Base-by-base conservation (phyloP, 495 filamentous ascomycete genomes). In the Penicillium tannophilum region DNA sequence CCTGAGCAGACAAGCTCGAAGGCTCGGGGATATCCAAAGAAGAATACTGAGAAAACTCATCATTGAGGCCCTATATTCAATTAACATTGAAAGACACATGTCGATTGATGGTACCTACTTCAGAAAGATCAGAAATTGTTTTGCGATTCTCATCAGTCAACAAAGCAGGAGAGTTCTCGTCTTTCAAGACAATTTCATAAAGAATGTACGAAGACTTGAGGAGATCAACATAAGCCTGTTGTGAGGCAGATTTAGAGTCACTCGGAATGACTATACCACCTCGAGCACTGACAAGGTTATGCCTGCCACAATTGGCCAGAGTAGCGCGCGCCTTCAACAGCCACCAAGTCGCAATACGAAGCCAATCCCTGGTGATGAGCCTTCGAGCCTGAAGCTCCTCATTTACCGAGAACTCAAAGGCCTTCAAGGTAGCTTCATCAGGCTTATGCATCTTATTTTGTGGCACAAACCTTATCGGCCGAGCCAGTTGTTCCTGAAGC, bases 301-400 rank as follows among this genome's bases (percentile, higher is more conserved):
- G 61, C 43, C 54, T 68, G 20, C 67, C 70, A 19, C 60, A 63
- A 48, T 67, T 72, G n/a, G 64, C 62, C 12, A 69, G 55, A 33
- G 62, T 59, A 33, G 56, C 58, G n/a, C 64, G 62, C 9, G 69
- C 71, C 65, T 72, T 58, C n/a, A 79, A 57, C 47, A 79, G 55
- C 77, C 77, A 79, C 76, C 76, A 79, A 46, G 71, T 76, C 11
- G 75, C 76, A 19, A 76, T 55, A 28, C 71, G 65, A 33, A 79
- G 61, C 76, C 74, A 77, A 31, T 75, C 72, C 42, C 64, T 65
- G 23, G 72, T 70, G 48, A 56, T 67, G 4, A 75, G 54, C 19
- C 68, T 57, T 45, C 63, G 55, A 1, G 70, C 55, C 23, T 64
- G 63, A 31, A 71, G 54, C 53, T 69, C 72, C 19, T 67, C 61